A percentile compares a stretch with the other conserved stretches of the same genome.
phyloP scores from a whole-genome alignment of 495 filamentous ascomycete genomes.

The Bathelium albidoporum region DNA sequence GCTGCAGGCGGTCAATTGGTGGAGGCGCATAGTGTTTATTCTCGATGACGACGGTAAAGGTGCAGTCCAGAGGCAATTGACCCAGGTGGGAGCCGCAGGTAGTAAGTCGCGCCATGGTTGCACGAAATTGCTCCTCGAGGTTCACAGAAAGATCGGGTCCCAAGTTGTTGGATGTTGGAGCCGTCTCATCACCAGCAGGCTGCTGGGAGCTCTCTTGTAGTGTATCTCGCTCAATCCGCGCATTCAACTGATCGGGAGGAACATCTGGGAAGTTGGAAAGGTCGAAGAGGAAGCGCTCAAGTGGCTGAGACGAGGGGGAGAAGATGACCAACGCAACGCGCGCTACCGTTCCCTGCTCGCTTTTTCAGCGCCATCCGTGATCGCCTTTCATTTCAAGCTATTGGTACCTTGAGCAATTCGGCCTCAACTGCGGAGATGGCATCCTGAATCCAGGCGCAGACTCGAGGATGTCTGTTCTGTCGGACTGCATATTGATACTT shows the following conservation, averaged over 20 bases:
- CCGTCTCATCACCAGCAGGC: constrained; percentile 10
- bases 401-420: constrained; percentile 50
- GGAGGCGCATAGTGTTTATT: constrained; percentile 60
- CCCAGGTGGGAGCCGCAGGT: constrained; percentile 48
- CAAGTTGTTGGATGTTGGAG: constrained; percentile 8
- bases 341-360: constrained; percentile 45
- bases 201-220: background rate
- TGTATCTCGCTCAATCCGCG: constrained; percentile 29
- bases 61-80: constrained; percentile 62
- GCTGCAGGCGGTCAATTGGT: constrained; percentile 65
- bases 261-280: constrained; percentile 62
- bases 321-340: constrained; percentile 69
- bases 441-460: constrained; percentile 85
- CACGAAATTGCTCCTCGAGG: constrained; percentile 64
- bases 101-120: constrained; percentile 41
- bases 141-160: constrained; percentile 33
- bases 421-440: constrained; percentile 64
- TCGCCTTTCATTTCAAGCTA: background rate
- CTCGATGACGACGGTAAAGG: constrained; percentile 81
- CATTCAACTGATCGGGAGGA: constrained; percentile 34
- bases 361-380: background rate
- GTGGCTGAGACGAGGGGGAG: constrained; percentile 34
- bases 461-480: constrained; percentile 79
- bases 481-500: constrained; percentile 85
- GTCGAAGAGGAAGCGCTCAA: constrained; percentile 86